Evolutionary conservation across 2,329 filamentous ascomycete species (phyloP), one percentile per base, ranked within the genome.

Genomic region (Epichloe coenophiala): DNA sequence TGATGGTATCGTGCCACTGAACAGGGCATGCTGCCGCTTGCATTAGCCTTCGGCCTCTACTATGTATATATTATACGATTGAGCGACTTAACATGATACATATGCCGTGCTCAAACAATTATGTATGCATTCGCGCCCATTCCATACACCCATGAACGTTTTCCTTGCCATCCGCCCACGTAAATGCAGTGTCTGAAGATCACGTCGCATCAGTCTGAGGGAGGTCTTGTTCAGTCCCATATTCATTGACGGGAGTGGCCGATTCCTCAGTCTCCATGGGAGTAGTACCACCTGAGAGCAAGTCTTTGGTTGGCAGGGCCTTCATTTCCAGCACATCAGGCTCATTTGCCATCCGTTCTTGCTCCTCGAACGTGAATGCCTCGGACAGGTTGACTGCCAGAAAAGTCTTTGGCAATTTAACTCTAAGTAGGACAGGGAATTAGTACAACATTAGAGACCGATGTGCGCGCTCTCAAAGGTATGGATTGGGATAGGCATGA

Each of bases 361-460:
- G 69, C 52, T 76, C 73, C 55, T 80, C 76, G 56, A 80, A 80
- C 0, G 72, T 75, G 56, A 81, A 81, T 3, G 78, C 77, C 52
- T 81, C 78, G 7, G 78, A 81, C 9, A 83, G 64, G 58, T 83
- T 83, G 54, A 83, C 77, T 3, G 80, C 79, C 44, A 82, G 66
- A 62, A 83, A 83, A 1, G 77, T 81, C 66, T 83, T 83, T 48
- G 80, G 80, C 12, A 83, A 62, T 68, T 83, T 83, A 57, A 83
- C 80, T 61, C 78, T 81, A 57, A 35, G 57, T n/a, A 53, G 17
- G 38, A 37, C 19, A 13, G 15, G 8, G 3, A 21, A 11, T 47
- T 41, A 48, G 46, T 19, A 31, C 27, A 11, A 11, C 27, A 31
- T 11, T 13, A n/a, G 23, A 19, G 12, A 33, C 38, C 12, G 0